Percentiles rank a stretch among this genome's conserved stretches.
These are phyloP conservation scores for Tetragonia tetragonoides DNA, from an alignment of 148 eudicot species.

Conservation along the genomic window DNA sequence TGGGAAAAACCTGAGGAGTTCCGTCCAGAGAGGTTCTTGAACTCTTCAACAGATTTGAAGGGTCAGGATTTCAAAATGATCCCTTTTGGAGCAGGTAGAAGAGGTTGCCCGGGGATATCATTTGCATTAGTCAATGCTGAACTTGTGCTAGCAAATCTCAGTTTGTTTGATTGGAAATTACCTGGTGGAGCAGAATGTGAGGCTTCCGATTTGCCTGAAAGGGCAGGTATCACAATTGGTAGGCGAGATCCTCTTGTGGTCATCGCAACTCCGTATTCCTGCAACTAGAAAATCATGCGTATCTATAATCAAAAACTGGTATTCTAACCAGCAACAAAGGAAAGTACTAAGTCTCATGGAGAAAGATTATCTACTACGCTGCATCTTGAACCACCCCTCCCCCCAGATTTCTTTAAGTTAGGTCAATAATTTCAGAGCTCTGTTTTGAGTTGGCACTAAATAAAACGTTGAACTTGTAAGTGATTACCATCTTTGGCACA, in stretches of 20 bases:
- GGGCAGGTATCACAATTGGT: slow-evolving; percentile 7
- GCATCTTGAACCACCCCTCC: too few species aligned
- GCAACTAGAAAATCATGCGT: background rate
- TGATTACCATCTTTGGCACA: too few species aligned
- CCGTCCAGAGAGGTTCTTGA: slow-evolving; percentile 36
- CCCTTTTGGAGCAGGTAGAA: slow-evolving; percentile 41
- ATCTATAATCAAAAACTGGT: too few species aligned
- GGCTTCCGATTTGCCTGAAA: slow-evolving; percentile 13
- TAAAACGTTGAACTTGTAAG: too few species aligned
- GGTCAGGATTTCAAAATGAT: slow-evolving; percentile 30
- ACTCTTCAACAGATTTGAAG: slow-evolving; percentile 24
- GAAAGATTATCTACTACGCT: too few species aligned
- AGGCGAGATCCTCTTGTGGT: slow-evolving; percentile 24
- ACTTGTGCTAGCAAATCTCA: slow-evolving; percentile 30
- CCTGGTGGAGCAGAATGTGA: slow-evolving; percentile 22
- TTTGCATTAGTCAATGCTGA: slow-evolving; percentile 25
- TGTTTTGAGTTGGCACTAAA: too few species aligned
- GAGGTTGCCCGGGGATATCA: slow-evolving; percentile 34
- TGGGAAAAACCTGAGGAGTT: slow-evolving; percentile 37
- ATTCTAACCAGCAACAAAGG: too few species aligned
- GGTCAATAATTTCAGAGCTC: too few species aligned
- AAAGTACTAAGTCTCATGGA: too few species aligned
- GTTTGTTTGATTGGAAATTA: slow-evolving; percentile 27
- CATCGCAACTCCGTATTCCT: slow-evolving; percentile 7
- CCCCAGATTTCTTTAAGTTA: too few species aligned